Percentiles rank a stretch among this genome's conserved stretches.
phyloP scores from a whole-genome alignment of 2,329 filamentous ascomycete species.

The Leptographium procerum region DNA sequence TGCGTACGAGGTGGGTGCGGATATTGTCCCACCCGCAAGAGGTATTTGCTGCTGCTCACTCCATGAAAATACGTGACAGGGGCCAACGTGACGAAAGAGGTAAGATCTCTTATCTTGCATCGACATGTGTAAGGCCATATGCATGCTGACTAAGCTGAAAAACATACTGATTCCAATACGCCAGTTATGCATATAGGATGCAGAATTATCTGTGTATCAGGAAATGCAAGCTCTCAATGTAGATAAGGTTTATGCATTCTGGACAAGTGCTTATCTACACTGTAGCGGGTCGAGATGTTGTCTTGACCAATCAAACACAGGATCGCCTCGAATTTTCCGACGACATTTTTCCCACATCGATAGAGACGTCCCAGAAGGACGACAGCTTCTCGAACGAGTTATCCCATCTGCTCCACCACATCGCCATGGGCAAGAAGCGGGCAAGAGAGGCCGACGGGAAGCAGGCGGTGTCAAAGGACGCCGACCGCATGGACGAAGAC shows the following conservation, averaged over 20 bases:
- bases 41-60: too few species aligned
- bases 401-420: background rate
- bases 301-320: background rate
- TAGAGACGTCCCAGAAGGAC: background rate
- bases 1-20: too few species aligned
- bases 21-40: too few species aligned
- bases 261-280: background rate
- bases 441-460: conserved; percentile 23
- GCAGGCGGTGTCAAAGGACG: conserved; percentile 13
- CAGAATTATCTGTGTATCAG: background rate
- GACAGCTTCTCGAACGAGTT: background rate
- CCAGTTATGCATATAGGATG: too few species aligned
- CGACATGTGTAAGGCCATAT: too few species aligned
- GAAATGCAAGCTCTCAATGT: too few species aligned
- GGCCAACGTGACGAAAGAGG: too few species aligned
- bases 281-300: background rate
- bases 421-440: conserved; percentile 24
- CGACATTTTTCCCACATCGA: background rate
- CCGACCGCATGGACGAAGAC: conserved; percentile 29
- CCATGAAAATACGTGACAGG: too few species aligned
- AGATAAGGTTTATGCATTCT: background rate
- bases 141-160: background rate
- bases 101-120: too few species aligned
- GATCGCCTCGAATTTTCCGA: background rate
- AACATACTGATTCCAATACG: background rate